Base-by-base conservation (phyloP, 768 basidiomycete genomes). In the Dacryopinax primogenitus region DNA sequence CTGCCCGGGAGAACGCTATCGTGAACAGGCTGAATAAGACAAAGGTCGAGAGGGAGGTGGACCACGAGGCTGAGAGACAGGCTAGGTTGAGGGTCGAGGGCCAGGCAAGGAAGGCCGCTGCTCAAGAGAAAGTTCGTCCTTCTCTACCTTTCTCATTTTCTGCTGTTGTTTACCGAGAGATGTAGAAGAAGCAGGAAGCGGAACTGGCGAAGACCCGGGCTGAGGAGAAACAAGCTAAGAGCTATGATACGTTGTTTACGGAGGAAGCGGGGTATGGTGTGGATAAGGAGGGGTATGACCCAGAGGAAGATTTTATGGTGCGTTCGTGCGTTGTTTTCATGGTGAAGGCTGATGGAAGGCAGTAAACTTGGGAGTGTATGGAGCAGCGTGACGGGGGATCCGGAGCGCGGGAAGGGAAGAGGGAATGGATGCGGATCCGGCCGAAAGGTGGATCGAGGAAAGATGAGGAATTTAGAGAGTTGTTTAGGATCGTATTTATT, bases 1-100 rank as follows among this genome's bases (percentile, higher is more conserved):
- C 80, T 0, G 85, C 85, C 65, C 85, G 94, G 33, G 89, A 95
- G 68, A 99, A 99, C 72, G 69, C 79, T 1, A 88, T 95, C 66
- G 88, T 97, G 34, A 97, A 97, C 72, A 84, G 94, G 30, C 78
- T 97, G 44, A 93, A 90, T 76, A 96, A 95, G 78, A 97, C 94
- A 15, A 97, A 94, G 71, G 77, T 83, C 62, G 91, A 91, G 75
- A 81, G 79, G 32, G 80, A 82, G 35, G 90, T 96, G 26, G 90
- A 98, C 70, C 94, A 97, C 71, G 95, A 98, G 72, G 84, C 87
- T 69, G 94, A 95, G 69, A 81, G 81, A 26, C 77, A 91, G 30
- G 92, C 92, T 33, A 82, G 95, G 18, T 73, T 92, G 69, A 93
- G 92, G 73, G 77, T 78, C 64, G 92, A 92, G 72, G 85, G 82